These are phyloP conservation scores for Pisolithus thermaeus DNA, from an alignment of 1,284 basidiomycete genomes.

Conservation along the genomic window DNA sequence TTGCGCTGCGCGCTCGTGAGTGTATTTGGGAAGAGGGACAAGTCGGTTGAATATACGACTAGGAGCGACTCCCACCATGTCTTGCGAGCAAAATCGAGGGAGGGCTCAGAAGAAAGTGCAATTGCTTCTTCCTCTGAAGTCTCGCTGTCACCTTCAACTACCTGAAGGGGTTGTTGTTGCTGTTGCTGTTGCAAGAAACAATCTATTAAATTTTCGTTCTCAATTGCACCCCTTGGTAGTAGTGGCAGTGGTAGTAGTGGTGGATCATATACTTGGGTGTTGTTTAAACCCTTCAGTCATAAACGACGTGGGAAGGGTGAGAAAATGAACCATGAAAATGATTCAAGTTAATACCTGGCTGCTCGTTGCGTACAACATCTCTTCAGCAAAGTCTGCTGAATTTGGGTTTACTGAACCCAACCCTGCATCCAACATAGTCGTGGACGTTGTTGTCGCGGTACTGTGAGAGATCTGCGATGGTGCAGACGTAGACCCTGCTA, in stretches of 20 bases:
- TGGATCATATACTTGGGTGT: background rate
- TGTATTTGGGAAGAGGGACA: conserved; percentile 24
- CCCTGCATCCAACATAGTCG: background rate
- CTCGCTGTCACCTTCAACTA: conserved; percentile 30
- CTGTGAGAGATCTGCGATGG: background rate
- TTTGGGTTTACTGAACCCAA: conserved; percentile 6
- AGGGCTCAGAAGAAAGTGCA: conserved; percentile 45
- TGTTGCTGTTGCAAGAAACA: conserved; percentile 6
- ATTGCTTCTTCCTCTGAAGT: conserved; percentile 14
- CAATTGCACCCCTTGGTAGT: background rate
- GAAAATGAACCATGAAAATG: conserved; percentile 10
- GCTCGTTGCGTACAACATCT: conserved; percentile 11
- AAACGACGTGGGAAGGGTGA: conserved; percentile 20
- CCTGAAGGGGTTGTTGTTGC: conserved; percentile 1
- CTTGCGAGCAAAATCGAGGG: conserved; percentile 58
- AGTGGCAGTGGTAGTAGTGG: background rate
- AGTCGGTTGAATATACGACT: conserved; percentile 41
- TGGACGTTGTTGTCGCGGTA: background rate
- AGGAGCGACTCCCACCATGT: conserved; percentile 75
- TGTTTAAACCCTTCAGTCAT: conserved; percentile 19
- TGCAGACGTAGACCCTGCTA: background rate
- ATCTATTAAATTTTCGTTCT: background rate
- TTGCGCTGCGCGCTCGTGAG: conserved; percentile 41
- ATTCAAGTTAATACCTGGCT: conserved; percentile 28
- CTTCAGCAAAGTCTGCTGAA: conserved; percentile 3